Percentiles rank a stretch among this genome's conserved stretches.
Conservation (phyloP, 345 rosid genomes). For the Anacardium occidentale region DNA sequence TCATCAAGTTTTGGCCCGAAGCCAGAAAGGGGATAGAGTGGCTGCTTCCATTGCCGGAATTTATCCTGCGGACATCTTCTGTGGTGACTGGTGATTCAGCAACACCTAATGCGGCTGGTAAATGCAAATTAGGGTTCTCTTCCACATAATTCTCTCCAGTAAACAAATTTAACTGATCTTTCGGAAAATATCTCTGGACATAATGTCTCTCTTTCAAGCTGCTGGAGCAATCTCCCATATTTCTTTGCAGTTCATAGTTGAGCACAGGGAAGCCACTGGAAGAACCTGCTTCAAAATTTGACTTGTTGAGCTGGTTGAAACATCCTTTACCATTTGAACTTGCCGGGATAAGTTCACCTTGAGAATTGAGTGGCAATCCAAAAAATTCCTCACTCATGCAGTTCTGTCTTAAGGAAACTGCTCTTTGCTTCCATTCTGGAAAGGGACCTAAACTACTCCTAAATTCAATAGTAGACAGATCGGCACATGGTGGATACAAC, state of each 20-base stretch:
- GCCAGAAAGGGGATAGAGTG: constrained; percentile 22
- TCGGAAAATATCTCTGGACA: constrained; percentile 23
- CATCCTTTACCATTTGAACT: constrained; percentile 30
- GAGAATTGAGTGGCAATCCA: constrained; percentile 60
- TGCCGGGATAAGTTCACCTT: constrained; percentile 50
- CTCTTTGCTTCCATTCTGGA: constrained; percentile 33
- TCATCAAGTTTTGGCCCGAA: constrained; percentile 31
- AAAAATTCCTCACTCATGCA: constrained; percentile 28
- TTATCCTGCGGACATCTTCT: constrained; percentile 25
- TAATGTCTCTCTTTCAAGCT: constrained; percentile 25
- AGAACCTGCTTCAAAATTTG: constrained; percentile 25
- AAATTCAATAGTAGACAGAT: constrained; percentile 26
- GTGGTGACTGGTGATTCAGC: constrained; percentile 27
- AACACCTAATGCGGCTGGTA: constrained; percentile 40
- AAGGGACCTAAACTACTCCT: constrained; percentile 19
- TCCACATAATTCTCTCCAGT: constrained; percentile 22
- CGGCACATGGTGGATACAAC: constrained; percentile 27
- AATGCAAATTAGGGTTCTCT: constrained; percentile 25
- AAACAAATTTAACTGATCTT: constrained; percentile 32
- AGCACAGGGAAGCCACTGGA: constrained; percentile 25
- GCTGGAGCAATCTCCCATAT: constrained; percentile 22
- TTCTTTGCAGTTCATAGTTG: constrained; percentile 18
- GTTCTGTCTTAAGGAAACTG: constrained; percentile 31
- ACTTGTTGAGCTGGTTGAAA: constrained; percentile 26
- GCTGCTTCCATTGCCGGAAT: constrained; percentile 25